These are phyloP conservation scores for Colletotrichum tamarilloi DNA, from an alignment of 2,329 filamentous ascomycete genomes.

Conservation along the genomic window DNA sequence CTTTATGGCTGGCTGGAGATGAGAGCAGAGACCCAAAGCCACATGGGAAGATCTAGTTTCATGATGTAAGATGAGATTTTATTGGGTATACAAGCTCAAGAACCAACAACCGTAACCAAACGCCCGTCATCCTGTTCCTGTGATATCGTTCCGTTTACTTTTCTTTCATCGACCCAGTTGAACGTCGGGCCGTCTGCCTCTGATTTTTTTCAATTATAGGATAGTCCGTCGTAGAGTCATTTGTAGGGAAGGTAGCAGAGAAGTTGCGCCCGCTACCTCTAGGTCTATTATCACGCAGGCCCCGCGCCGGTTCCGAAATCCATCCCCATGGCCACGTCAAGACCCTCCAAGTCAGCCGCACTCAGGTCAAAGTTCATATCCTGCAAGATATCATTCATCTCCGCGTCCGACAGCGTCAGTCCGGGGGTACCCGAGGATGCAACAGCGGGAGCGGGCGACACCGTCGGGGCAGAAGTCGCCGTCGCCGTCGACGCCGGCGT, in stretches of 20 bases:
- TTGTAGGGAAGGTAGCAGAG: background rate
- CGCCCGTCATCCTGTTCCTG: too few relatives aligned
- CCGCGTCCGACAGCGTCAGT: constrained; percentile 50
- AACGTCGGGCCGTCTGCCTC: too few relatives aligned
- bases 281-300: background rate
- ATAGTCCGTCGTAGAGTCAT: too few relatives aligned
- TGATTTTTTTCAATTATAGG: too few relatives aligned
- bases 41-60: too few relatives aligned
- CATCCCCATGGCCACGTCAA: constrained; percentile 32
- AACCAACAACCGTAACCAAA: too few relatives aligned
- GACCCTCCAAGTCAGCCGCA: constrained; percentile 39
- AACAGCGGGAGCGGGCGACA: constrained; percentile 8
- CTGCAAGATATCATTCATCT: constrained; percentile 54
- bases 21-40: too few relatives aligned
- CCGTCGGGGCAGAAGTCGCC: constrained; percentile 17
- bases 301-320: constrained; percentile 15
- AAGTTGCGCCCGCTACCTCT: background rate
- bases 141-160: too few relatives aligned
- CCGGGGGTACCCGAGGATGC: constrained; percentile 45
- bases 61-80: too few relatives aligned
- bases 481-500: background rate
- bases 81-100: too few relatives aligned
- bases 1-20: too few relatives aligned
- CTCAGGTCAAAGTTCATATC: constrained; percentile 56
- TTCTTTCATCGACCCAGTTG: too few relatives aligned